Evolutionary conservation across 768 basidiomycete species (phyloP).

Genomic region (Amanita rimosa): DNA sequence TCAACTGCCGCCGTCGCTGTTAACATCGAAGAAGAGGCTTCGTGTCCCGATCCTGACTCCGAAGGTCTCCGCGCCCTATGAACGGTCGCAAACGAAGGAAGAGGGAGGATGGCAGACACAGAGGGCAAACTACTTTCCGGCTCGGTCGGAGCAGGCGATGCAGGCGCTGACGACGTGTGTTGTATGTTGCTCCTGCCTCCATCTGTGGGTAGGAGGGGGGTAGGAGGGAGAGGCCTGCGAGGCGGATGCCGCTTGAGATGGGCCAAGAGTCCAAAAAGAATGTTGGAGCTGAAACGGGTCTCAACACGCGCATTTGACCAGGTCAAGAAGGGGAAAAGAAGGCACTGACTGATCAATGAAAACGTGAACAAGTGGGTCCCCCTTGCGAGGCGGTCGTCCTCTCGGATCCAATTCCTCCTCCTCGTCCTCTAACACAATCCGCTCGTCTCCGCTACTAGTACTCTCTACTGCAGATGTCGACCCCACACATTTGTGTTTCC

Average conservation of each 20-base stretch:
- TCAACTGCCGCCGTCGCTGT: slow-evolving; percentile 9
- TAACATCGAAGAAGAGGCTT: not conserved
- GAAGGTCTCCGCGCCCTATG: not conserved
- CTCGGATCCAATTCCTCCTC: slow-evolving; percentile 25
- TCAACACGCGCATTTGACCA: not conserved
- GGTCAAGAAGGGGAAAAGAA: slow-evolving; percentile 5
- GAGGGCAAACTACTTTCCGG: not conserved
- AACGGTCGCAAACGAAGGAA: slow-evolving; percentile 30
- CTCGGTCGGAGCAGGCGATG: slow-evolving; percentile 5
- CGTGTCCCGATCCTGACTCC: slow-evolving; percentile 7
- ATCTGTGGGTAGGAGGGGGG: not conserved
- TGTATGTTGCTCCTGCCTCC: not conserved
- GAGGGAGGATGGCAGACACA: slow-evolving; percentile 17
- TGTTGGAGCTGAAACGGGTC: slow-evolving; percentile 55
- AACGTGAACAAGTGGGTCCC: slow-evolving; percentile 27
- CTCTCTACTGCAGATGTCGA: not conserved
- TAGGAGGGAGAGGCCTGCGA: slow-evolving; percentile 14
- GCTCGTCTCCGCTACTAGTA: slow-evolving; percentile 2
- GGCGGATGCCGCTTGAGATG: slow-evolving; percentile 47
- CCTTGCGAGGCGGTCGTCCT: slow-evolving; percentile 18
- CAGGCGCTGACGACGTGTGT: not conserved
- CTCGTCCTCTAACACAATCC: slow-evolving; percentile 11
- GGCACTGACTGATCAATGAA: slow-evolving; percentile 51
- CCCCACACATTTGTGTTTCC: not conserved
- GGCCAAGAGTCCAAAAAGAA: slow-evolving; percentile 72